These are phyloP conservation scores for Scheffersomyces titani DNA, from an alignment of 1,139 yeast species.

Conservation along the genomic window DNA sequence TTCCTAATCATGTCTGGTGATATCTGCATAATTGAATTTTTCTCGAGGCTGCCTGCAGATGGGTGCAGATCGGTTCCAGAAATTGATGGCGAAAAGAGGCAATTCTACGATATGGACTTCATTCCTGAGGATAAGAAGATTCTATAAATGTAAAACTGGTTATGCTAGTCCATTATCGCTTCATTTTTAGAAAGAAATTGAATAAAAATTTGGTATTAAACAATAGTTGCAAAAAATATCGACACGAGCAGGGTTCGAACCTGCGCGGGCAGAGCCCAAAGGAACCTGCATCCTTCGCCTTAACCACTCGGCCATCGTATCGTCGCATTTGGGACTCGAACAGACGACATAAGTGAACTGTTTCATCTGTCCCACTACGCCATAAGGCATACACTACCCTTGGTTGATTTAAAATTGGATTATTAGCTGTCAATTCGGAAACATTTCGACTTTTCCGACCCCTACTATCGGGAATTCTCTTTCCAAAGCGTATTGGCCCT, in stretches of 20 bases:
- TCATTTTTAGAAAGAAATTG: neutral
- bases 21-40: neutral
- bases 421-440: too few species aligned
- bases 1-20: neutral
- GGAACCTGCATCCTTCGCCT: conserved; percentile 58
- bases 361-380: neutral
- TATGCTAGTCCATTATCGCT: too few species aligned
- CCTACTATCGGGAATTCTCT: too few species aligned
- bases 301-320: conserved; percentile 59
- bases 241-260: conserved; percentile 46
- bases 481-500: too few species aligned
- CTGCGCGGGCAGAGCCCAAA: conserved; percentile 33
- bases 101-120: neutral
- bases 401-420: too few species aligned
- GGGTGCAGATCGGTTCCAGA: neutral
- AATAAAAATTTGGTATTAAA: neutral
- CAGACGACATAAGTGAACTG: neutral
- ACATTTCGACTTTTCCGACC: too few species aligned
- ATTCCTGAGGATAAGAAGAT: too few species aligned
- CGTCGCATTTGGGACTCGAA: conserved; percentile 11
- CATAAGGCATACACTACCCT: neutral
- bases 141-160: neutral
- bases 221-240: conserved; percentile 22
- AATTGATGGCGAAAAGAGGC: neutral
- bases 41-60: neutral